Conservation (phyloP, 495 filamentous ascomycete species). For the Diplogelasinospora grovesii region DNA sequence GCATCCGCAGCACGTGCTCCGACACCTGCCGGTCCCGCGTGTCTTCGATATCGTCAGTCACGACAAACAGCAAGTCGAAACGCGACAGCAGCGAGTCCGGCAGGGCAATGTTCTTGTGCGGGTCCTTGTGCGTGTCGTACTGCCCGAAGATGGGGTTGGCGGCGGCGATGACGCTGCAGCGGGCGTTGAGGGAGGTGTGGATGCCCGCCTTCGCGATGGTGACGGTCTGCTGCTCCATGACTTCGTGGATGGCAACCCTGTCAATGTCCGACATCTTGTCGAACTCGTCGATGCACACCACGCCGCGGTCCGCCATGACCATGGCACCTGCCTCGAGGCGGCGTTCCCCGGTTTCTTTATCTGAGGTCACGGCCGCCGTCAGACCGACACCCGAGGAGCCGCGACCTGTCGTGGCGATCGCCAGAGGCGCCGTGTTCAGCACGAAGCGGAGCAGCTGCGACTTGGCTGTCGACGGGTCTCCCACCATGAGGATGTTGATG, state of each 20-base stretch:
- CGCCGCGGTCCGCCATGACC: constrained; percentile 94
- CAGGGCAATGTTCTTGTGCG: constrained; percentile 95
- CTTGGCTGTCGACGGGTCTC: constrained; percentile 97
- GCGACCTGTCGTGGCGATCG: constrained; percentile 95
- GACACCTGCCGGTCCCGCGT: constrained; percentile 83
- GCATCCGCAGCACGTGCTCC: constrained; percentile 96
- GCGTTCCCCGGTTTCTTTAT: constrained; percentile 96
- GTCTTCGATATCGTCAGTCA: constrained; percentile 97
- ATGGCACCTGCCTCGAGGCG: constrained; percentile 96
- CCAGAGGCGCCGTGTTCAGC: constrained; percentile 91
- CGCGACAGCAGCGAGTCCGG: constrained; percentile 95
- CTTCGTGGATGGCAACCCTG: constrained; percentile 98
- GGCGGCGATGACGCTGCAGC: constrained; percentile 93
- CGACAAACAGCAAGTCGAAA: constrained; percentile 98
- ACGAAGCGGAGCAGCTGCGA: constrained; percentile 97
- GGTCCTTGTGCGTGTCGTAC: constrained; percentile 97
- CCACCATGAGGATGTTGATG: constrained; percentile 99
- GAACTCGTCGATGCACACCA: constrained; percentile 99
- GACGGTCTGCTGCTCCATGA: constrained; percentile 99
- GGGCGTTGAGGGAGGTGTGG: constrained; percentile 93
- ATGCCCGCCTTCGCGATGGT: constrained; percentile 99
- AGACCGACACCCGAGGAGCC: constrained; percentile 98
- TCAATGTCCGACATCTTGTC: constrained; percentile 99
- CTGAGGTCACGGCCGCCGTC: constrained; percentile 89
- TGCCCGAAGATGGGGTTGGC: constrained; percentile 98